Evolutionary conservation across 208 protist species (phyloP).

Genomic region (Leishmania mexicana): DNA sequence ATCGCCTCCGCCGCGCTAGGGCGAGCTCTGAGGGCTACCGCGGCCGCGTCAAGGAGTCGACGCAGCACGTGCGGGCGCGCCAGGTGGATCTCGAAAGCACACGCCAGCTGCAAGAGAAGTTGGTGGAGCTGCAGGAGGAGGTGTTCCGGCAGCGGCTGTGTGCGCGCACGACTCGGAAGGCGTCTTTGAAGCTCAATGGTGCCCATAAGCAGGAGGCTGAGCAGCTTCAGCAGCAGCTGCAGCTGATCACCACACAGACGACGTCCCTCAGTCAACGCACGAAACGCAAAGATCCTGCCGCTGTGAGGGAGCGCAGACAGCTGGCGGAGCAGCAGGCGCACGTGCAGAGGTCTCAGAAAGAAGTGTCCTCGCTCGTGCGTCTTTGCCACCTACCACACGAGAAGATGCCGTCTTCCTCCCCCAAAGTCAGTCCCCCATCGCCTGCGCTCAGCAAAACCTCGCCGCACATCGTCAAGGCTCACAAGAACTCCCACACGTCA

Average conservation of each 20-base stretch:
- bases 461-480: background rate
- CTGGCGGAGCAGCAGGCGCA: slow-evolving; percentile 35
- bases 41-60: slow-evolving; percentile 44
- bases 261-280: slow-evolving; percentile 23
- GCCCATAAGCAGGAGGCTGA: slow-evolving; percentile 58
- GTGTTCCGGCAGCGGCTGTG: slow-evolving; percentile 43
- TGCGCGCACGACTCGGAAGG: slow-evolving; percentile 42
- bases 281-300: slow-evolving; percentile 14
- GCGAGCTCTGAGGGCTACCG: slow-evolving; percentile 44
- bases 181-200: slow-evolving; percentile 28
- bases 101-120: slow-evolving; percentile 40
- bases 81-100: slow-evolving; percentile 36
- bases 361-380: background rate
- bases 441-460: slow-evolving; percentile 1
- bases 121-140: slow-evolving; percentile 50
- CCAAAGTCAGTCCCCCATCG: background rate
- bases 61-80: slow-evolving; percentile 26
- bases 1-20: slow-evolving; percentile 50
- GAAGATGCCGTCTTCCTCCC: slow-evolving; percentile 3
- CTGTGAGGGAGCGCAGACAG: slow-evolving; percentile 29
- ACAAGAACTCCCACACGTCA: slow-evolving; percentile 1
- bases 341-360: slow-evolving; percentile 2
- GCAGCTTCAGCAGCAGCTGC: slow-evolving; percentile 53
- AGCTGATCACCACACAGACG: slow-evolving; percentile 33
- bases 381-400: background rate